phyloP scores from a whole-genome alignment of 2,329 filamentous ascomycete species.

The Sclerotiophoma versabilis region DNA sequence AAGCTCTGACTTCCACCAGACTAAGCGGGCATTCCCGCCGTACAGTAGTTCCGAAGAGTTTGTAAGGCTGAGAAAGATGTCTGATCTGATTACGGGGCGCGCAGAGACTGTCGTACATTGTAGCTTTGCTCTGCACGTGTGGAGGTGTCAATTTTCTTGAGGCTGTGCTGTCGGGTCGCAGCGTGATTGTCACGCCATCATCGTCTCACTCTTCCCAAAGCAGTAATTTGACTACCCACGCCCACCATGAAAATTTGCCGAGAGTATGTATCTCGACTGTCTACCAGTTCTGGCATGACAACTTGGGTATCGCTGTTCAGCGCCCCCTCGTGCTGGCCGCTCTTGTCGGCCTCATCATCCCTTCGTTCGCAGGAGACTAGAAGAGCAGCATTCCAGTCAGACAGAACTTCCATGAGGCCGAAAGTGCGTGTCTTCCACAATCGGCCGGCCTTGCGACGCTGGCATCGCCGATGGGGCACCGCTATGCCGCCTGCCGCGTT shows the following conservation, averaged over 20 bases:
- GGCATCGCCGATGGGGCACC: slow-evolving; percentile 2
- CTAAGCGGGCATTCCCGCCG: slow-evolving; percentile 25
- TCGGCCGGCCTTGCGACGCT: slow-evolving; percentile 1
- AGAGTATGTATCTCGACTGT: not conserved
- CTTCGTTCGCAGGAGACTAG: not conserved
- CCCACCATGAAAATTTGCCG: slow-evolving; percentile 6
- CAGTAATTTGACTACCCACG: not conserved
- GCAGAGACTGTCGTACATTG: not conserved
- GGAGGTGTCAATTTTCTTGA: slow-evolving; percentile 12
- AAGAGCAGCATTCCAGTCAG: not conserved
- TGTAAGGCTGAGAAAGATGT: slow-evolving; percentile 21
- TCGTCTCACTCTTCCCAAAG: slow-evolving; percentile 17
- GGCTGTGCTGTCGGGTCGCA: not conserved
- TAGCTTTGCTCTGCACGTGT: slow-evolving; percentile 20
- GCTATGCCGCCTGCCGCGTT: not conserved
- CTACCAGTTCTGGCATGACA: not conserved
- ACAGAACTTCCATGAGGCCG: not conserved
- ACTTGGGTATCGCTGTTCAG: not conserved
- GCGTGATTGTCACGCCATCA: slow-evolving; percentile 29
- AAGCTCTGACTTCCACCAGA: slow-evolving; percentile 14
- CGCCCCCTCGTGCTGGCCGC: not conserved
- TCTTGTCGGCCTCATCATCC: not conserved
- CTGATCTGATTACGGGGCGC: slow-evolving; percentile 14
- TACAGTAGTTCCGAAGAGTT: not conserved
- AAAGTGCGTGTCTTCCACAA: not conserved